Evolutionary conservation across 148 eudicot genomes (phyloP).

Genomic region (Tetragonia tetragonoides): DNA sequence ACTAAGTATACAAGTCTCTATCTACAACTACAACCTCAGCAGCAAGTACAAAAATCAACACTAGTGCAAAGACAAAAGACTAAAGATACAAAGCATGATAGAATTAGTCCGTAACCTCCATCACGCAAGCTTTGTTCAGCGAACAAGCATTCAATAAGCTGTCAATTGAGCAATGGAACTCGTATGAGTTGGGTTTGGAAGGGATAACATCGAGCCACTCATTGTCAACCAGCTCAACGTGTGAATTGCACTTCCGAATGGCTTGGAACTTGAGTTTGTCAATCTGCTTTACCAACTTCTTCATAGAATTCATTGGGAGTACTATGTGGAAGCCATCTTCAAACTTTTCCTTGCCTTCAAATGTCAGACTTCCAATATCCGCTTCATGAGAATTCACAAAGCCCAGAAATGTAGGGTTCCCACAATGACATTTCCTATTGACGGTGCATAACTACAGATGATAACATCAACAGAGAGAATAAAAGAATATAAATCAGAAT

Average conservation of each 20-base stretch:
- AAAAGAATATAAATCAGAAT: background rate
- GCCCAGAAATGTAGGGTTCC: slow-evolving; percentile 50
- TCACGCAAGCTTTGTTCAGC: slow-evolving; percentile 42
- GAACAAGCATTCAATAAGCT: slow-evolving; percentile 44
- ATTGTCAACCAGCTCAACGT: slow-evolving; percentile 65
- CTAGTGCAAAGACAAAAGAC: background rate
- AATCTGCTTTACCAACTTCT: slow-evolving; percentile 41
- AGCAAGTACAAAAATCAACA: background rate
- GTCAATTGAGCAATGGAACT: slow-evolving; percentile 64
- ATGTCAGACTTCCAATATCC: slow-evolving; percentile 50
- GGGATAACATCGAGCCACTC: slow-evolving; percentile 71
- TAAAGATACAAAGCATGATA: background rate
- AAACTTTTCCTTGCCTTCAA: slow-evolving; percentile 22
- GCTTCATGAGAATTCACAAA: slow-evolving; percentile 48
- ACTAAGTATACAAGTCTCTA: background rate
- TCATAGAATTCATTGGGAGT: slow-evolving; percentile 49
- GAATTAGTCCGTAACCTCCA: slow-evolving; percentile 51
- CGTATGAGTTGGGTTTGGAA: slow-evolving; percentile 61
- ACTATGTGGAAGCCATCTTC: slow-evolving; percentile 57
- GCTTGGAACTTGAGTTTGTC: slow-evolving; percentile 46
- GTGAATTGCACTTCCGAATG: slow-evolving; percentile 36
- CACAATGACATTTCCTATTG: slow-evolving; percentile 22
- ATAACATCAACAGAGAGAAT: background rate
- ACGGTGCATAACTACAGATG: slow-evolving; percentile 49
- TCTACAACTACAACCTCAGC: background rate